phyloP scores from a whole-genome alignment of 768 basidiomycete genomes.

The Leccinum subgranulosum region DNA sequence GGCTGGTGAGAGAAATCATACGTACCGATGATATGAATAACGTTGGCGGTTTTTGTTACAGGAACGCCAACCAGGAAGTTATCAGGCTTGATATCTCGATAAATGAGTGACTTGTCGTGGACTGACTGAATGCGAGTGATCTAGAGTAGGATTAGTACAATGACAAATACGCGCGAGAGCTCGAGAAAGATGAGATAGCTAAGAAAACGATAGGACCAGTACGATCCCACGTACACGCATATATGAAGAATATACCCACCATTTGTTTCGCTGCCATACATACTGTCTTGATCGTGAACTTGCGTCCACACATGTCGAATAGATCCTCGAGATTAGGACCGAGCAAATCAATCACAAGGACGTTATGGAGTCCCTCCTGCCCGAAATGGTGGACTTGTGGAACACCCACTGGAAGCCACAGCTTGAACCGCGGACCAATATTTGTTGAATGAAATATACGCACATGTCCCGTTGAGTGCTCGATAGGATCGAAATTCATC shows the following conservation, averaged over 20 bases:
- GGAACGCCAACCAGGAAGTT: conserved; percentile 98
- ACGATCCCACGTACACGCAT: neutral
- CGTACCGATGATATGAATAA: conserved; percentile 83
- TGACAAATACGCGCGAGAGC: neutral
- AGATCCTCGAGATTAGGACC: conserved; percentile 98
- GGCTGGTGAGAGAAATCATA: conserved; percentile 11
- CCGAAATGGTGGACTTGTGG: conserved; percentile 99
- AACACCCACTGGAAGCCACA: conserved; percentile 67
- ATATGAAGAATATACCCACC: conserved; percentile 48
- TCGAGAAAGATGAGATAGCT: conserved; percentile 3
- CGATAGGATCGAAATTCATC: conserved; percentile 98
- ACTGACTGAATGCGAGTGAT: conserved; percentile 95
- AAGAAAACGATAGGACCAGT: neutral
- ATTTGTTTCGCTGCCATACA: conserved; percentile 99
- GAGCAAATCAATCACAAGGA: conserved; percentile 88
- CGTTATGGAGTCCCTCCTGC: conserved; percentile 97
- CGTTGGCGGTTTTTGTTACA: conserved; percentile 85
- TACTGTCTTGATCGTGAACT: conserved; percentile 96
- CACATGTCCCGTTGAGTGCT: conserved; percentile 87
- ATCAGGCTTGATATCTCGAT: conserved; percentile 98
- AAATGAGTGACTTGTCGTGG: conserved; percentile 98
- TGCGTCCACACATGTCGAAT: conserved; percentile 98
- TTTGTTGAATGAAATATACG: conserved; percentile 31
- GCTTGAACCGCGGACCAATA: conserved; percentile 13
- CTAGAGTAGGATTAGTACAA: conserved; percentile 40